Base-by-base conservation (phyloP, 2,329 filamentous ascomycete genomes). In the Colletotrichum tanaceti region DNA sequence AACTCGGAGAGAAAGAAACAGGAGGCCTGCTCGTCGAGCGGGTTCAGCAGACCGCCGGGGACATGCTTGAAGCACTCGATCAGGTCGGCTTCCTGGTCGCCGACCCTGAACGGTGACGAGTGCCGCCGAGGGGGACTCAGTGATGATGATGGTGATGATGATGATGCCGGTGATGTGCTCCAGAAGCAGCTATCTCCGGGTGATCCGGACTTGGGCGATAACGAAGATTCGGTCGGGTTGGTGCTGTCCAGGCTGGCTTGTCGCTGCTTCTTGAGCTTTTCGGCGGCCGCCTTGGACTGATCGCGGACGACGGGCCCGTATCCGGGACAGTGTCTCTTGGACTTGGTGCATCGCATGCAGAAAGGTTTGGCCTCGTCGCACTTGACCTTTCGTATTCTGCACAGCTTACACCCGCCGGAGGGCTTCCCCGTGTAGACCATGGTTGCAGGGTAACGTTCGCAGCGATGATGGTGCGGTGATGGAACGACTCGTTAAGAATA, bases 341-440 rank as follows among this genome's bases (percentile, higher is more conserved):
- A 70, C 52, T 82, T 85, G 32, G 81, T 81, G 73, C 87, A 89
- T 70, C 84, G 81, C 50, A 81, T 75, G 72, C 87, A 89, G 47
- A 76, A 78, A 0, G 86, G 86, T 65, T 85, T 86, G 14, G 75
- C 77, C 75, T 88, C 86, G 68, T 87, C 86, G 73, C 86, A 88
- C 74, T 88, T 88, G 58, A 88, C 82, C 67, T 85, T 85, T 61
- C 86, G 82, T 53, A 85, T 82, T 75, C 85, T 87, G 60, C 73
- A 74, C 44, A 74, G 49, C 60, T 74, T 74, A 49, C 73, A 74
- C 14, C 73, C 73, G 32, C 65, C 59, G 11, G 73, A 74, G 9
- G 72, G 68, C 49, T 73, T 73, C n/a, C 72, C 72, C 4, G 71
- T 74, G 53, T 73, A 74, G 13, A 74, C 73, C 73, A 74, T 74